Evolutionary conservation across 2,329 filamentous ascomycete species (phyloP).

Genomic region (Penicillium capsulatum): DNA sequence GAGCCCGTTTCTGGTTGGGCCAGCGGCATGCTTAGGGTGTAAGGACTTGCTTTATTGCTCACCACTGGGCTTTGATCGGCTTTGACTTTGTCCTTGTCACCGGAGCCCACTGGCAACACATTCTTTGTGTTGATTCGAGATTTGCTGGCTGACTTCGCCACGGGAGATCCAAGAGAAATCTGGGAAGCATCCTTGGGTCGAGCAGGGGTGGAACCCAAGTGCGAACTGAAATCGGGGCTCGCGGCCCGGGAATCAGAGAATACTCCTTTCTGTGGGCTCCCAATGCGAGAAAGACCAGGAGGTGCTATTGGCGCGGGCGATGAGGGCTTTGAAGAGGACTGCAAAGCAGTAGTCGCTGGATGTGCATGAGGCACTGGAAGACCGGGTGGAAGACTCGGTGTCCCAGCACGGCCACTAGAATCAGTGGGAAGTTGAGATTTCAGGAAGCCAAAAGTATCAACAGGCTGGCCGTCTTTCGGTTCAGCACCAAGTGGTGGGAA

Average conservation of each 20-base stretch:
- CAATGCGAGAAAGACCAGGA: constrained; percentile 28
- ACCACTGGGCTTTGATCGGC: constrained; percentile 7
- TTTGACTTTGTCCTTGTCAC: constrained; percentile 19
- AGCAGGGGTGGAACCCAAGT: constrained; percentile 18
- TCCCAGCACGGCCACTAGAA: constrained; percentile 34
- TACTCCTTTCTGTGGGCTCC: constrained; percentile 28
- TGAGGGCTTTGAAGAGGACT: constrained; percentile 31
- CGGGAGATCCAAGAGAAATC: constrained; percentile 42
- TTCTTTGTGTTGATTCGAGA: constrained; percentile 23
- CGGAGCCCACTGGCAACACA: constrained; percentile 14
- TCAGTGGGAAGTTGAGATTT: constrained; percentile 34
- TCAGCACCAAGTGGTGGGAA: constrained; percentile 45
- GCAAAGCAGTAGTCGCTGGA: constrained; percentile 32
- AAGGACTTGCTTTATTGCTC: constrained; percentile 29
- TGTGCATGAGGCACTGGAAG: constrained; percentile 42
- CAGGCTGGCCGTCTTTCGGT: constrained; percentile 33
- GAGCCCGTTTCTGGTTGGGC: constrained; percentile 17
- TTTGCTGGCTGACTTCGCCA: constrained; percentile 32
- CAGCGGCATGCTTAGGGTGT: constrained; percentile 33
- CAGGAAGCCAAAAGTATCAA: constrained; percentile 36
- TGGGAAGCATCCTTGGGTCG: constrained; percentile 33
- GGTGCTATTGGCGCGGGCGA: constrained; percentile 28
- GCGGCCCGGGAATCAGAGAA: constrained; percentile 22
- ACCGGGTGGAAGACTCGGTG: constrained; percentile 40
- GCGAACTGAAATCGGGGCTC: constrained; percentile 26